phyloP scores from a whole-genome alignment of 106 monocot genomes.

The Alisma plantagoaquatica region DNA sequence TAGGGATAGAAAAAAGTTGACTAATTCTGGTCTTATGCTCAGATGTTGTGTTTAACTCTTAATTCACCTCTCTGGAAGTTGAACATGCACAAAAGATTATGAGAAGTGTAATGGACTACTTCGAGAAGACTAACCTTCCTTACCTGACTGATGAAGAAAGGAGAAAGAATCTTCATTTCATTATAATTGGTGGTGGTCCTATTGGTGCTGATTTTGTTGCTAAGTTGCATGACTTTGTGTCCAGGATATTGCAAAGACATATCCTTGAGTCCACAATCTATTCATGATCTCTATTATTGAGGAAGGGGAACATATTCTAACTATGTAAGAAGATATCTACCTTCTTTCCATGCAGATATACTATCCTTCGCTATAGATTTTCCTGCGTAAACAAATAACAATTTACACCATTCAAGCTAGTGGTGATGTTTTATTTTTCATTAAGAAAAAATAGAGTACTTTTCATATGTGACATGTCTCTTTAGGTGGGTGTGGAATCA shows the following conservation, averaged over 20 bases:
- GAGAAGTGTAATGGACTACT: slow-evolving; percentile 66
- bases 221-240: slow-evolving; percentile 74
- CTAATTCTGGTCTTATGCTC: too few species aligned
- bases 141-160: slow-evolving; percentile 62
- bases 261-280: slow-evolving; percentile 39
- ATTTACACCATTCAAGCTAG: not conserved
- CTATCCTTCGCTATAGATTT: not conserved
- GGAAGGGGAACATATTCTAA: slow-evolving; percentile 66
- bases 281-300: slow-evolving; percentile 70
- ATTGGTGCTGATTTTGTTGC: slow-evolving; percentile 92
- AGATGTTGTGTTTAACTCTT: too few species aligned
- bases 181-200: slow-evolving; percentile 84
- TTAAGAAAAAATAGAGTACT: not conserved
- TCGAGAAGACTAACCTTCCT: slow-evolving; percentile 69
- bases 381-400: not conserved
- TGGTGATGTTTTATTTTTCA: too few species aligned
- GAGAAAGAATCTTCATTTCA: slow-evolving; percentile 62
- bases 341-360: not conserved
- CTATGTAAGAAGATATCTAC: slow-evolving; percentile 36
- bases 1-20: too few species aligned
- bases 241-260: slow-evolving; percentile 59
- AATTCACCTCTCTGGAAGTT: too few species aligned
- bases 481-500: slow-evolving; percentile 36
- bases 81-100: slow-evolving; percentile 83
- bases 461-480: not conserved